Percentiles rank a stretch among this genome's conserved stretches.
These are phyloP conservation scores for Candida anglica DNA, from an alignment of 805 yeast genomes.

Conservation along the genomic window DNA sequence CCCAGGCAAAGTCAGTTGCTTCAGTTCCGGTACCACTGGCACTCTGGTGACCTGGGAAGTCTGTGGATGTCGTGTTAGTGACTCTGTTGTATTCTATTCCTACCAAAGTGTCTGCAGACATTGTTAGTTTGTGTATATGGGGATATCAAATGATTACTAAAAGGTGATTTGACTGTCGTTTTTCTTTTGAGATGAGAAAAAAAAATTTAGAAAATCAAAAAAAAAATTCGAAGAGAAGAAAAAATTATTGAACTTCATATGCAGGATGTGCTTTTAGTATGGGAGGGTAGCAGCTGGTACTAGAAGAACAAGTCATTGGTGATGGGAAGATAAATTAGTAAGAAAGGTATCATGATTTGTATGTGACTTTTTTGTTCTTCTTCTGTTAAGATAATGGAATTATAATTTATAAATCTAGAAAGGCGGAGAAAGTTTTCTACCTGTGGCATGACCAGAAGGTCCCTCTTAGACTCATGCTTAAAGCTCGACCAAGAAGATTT, in stretches of 20 bases:
- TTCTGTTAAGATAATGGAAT: no score
- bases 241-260: background rate
- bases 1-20: constrained; percentile 80
- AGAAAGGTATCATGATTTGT: background rate
- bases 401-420: no score
- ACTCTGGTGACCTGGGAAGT: constrained; percentile 87
- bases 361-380: background rate
- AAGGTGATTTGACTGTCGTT: background rate
- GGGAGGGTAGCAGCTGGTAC: no score
- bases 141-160: no score
- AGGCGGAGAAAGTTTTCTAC: no score
- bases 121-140: constrained; percentile 5
- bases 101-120: constrained; percentile 53
- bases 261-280: no score
- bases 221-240: no score
- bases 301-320: background rate
- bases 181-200: background rate
- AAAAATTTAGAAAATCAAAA: background rate
- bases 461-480: no score
- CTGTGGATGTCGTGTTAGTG: constrained; percentile 82
- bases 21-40: constrained; percentile 26
- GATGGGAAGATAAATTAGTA: background rate
- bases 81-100: constrained; percentile 90
- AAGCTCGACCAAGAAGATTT: no score
- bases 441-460: no score